These are phyloP conservation scores for Gentiana straminea DNA, from an alignment of 257 asterid species.

Conservation along the genomic window DNA sequence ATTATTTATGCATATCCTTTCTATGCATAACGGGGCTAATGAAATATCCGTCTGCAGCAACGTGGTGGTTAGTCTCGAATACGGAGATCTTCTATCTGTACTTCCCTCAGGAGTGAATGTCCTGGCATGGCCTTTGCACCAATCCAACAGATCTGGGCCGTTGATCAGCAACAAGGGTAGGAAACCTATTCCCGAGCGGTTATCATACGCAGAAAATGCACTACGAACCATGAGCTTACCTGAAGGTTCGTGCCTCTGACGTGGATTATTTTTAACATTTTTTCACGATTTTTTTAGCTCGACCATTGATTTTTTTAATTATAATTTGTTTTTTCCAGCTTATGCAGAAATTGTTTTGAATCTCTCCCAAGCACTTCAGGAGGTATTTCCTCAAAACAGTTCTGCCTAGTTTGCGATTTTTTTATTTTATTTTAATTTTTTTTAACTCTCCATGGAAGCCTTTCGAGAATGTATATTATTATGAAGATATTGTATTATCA, in stretches of 20 bases:
- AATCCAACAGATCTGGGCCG: slow-evolving; percentile 27
- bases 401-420: slow-evolving; percentile 14
- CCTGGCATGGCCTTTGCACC: slow-evolving; percentile 75
- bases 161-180: slow-evolving; percentile 29
- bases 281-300: no score
- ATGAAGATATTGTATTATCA: no score
- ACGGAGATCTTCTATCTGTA: slow-evolving; percentile 56
- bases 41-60: slow-evolving; percentile 42
- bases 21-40: neutral
- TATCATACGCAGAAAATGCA: slow-evolving; percentile 74
- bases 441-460: no score
- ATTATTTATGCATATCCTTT: neutral
- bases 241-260: slow-evolving; percentile 34
- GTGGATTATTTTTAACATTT: no score
- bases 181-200: slow-evolving; percentile 50
- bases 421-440: no score
- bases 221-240: slow-evolving; percentile 77
- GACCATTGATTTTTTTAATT: neutral
- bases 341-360: slow-evolving; percentile 85
- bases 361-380: slow-evolving; percentile 62
- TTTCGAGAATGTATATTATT: no score
- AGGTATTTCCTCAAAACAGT: slow-evolving; percentile 26
- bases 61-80: slow-evolving; percentile 73
- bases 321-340: slow-evolving; percentile 34
- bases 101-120: slow-evolving; percentile 78